These are phyloP conservation scores for Botrytis aclada DNA, from an alignment of 2,329 filamentous ascomycete genomes.

Conservation along the genomic window DNA sequence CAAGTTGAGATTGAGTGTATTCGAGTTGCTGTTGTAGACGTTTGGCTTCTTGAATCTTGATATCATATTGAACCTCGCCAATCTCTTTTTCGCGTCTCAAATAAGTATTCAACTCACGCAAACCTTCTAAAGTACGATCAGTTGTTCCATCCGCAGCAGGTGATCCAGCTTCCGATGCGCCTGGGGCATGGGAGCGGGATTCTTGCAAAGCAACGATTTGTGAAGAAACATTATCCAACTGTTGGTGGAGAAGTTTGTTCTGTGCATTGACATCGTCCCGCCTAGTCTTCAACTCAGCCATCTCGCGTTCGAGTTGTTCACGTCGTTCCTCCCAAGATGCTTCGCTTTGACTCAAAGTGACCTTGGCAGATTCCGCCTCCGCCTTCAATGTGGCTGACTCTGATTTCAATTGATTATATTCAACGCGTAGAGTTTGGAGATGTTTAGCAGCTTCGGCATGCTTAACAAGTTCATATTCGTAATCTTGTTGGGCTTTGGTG, in stretches of 20 bases:
- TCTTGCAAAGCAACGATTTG: slow-evolving; percentile 81
- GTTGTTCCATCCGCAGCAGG: slow-evolving; percentile 44
- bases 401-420: slow-evolving; percentile 79
- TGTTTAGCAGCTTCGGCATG: slow-evolving; percentile 92
- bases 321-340: slow-evolving; percentile 83
- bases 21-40: slow-evolving; percentile 87
- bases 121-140: slow-evolving; percentile 64
- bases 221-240: slow-evolving; percentile 76
- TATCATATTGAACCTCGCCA: slow-evolving; percentile 89
- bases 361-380: slow-evolving; percentile 82
- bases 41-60: slow-evolving; percentile 84
- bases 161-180: slow-evolving; percentile 47
- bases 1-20: slow-evolving; percentile 81
- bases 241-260: slow-evolving; percentile 85
- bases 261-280: slow-evolving; percentile 84
- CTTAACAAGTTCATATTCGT: slow-evolving; percentile 90
- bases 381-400: slow-evolving; percentile 71
- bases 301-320: slow-evolving; percentile 77
- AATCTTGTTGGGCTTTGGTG: slow-evolving; percentile 87
- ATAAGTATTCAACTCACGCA: slow-evolving; percentile 89
- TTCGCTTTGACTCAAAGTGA: slow-evolving; percentile 74
- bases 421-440: slow-evolving; percentile 72
- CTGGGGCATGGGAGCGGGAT: slow-evolving; percentile 59
- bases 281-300: slow-evolving; percentile 72
- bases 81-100: slow-evolving; percentile 96